Conservation (phyloP, 495 filamentous ascomycete species). For the Tuber borchii region DNA sequence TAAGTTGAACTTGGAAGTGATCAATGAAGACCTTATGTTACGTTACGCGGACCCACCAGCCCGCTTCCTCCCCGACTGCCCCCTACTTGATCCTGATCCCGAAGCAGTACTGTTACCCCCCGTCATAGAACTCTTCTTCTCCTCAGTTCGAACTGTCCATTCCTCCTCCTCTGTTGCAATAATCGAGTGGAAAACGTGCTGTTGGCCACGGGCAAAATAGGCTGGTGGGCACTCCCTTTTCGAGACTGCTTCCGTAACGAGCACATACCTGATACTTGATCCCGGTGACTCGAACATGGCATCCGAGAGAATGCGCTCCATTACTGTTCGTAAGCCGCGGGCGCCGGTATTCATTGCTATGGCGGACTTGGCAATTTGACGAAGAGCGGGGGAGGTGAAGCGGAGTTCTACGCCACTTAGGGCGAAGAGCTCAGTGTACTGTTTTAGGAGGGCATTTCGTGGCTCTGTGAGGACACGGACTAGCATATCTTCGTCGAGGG, state of each 20-base stretch:
- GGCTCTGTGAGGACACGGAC: constrained; percentile 87
- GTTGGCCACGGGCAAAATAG: constrained; percentile 58
- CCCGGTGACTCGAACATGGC: constrained; percentile 86
- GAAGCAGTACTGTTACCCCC: constrained; percentile 32
- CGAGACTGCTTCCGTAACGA: constrained; percentile 71
- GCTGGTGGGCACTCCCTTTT: constrained; percentile 55
- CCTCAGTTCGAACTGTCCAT: constrained; percentile 50
- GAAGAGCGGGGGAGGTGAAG: constrained; percentile 72
- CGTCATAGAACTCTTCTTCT: constrained; percentile 43
- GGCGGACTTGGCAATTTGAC: constrained; percentile 70
- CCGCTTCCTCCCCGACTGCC: constrained; percentile 34
- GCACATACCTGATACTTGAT: constrained; percentile 60
- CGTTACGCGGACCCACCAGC: constrained; percentile 29
- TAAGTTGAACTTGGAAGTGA: not conserved
- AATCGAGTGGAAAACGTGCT: constrained; percentile 53
- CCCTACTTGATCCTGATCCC: constrained; percentile 11
- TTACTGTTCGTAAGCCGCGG: constrained; percentile 75
- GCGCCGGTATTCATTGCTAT: constrained; percentile 76
- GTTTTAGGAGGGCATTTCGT: constrained; percentile 72
- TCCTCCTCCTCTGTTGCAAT: constrained; percentile 58
- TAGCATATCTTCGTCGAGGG: constrained; percentile 70
- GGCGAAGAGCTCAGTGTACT: constrained; percentile 78
- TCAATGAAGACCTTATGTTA: constrained; percentile 2
- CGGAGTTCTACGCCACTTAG: constrained; percentile 75
- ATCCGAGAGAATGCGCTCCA: constrained; percentile 79